Conservation (phyloP, 73 alveolate species). For the Paramecium biaurelia region DNA sequence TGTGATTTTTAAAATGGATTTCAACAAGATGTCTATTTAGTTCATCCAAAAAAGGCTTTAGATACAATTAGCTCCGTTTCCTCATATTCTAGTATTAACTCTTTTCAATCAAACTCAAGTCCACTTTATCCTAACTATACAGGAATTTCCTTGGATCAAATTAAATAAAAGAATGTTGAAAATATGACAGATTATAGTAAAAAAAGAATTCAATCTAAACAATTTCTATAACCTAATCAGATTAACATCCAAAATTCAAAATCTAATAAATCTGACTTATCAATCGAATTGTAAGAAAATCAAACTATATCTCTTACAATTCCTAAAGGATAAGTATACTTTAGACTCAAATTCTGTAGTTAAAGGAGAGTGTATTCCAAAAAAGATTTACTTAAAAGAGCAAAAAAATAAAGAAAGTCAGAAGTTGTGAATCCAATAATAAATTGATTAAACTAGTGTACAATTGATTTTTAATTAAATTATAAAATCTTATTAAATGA, state of each 20-base stretch:
- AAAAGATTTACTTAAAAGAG: background rate
- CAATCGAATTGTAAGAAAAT: background rate
- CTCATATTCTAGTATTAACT: background rate
- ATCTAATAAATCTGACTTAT: background rate
- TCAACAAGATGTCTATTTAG: background rate
- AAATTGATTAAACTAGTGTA: background rate
- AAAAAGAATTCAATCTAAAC: background rate
- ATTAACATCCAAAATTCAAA: background rate
- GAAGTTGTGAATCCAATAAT: background rate
- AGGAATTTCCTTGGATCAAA: background rate
- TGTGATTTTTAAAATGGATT: background rate
- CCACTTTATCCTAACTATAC: background rate
- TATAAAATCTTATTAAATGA: background rate
- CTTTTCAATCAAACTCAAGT: background rate
- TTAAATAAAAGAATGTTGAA: background rate
- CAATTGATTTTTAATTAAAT: background rate
- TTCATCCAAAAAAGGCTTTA: background rate
- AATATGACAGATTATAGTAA: background rate
- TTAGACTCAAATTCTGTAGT: background rate
- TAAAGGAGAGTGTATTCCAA: background rate
- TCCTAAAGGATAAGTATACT: background rate
- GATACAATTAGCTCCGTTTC: background rate
- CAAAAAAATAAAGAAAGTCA: background rate
- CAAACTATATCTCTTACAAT: background rate
- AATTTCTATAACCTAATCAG: background rate